Evolutionary conservation across 305 asterid species (phyloP).

Genomic region (Fraxinus velutina): DNA sequence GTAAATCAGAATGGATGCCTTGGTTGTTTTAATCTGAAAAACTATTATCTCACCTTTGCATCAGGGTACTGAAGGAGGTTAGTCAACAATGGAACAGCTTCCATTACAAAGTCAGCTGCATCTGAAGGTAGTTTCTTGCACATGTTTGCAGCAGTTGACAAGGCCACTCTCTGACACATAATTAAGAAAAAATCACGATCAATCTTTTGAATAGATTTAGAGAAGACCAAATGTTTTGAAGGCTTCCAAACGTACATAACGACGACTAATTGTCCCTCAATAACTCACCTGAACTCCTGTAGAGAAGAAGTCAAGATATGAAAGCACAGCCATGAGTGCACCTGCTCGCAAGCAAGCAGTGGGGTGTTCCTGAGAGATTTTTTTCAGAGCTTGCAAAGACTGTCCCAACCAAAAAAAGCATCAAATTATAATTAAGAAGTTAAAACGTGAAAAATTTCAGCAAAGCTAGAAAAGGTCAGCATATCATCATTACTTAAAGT

Average conservation of each 20-base stretch:
- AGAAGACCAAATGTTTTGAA: not conserved
- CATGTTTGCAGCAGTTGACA: constrained; percentile 96
- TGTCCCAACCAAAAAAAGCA: constrained; percentile 35
- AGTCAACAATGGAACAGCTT: constrained; percentile 94
- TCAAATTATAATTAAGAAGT: constrained; percentile 5
- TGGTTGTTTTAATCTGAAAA: not conserved
- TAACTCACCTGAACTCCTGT: constrained; percentile 90
- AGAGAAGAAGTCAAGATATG: constrained; percentile 98
- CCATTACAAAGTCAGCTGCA: constrained; percentile 99
- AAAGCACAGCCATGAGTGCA: constrained; percentile 98
- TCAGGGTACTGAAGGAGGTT: constrained; percentile 97
- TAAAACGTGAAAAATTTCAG: not conserved
- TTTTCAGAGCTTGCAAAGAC: constrained; percentile 97
- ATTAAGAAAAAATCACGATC: not conserved
- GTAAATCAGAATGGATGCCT: not conserved
- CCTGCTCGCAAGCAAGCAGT: constrained; percentile 99
- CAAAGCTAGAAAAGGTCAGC: not conserved
- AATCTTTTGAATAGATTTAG: not conserved
- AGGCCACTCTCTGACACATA: constrained; percentile 73
- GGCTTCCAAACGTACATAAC: not conserved
- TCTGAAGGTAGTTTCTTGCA: constrained; percentile 96
- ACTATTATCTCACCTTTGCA: constrained; percentile 66
- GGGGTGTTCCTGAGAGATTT: constrained; percentile 98
- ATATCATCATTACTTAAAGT: not conserved
- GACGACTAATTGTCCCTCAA: constrained; percentile 8